Evolutionary conservation across 768 basidiomycete species (phyloP).

Genomic region (Termitomyces sp.): DNA sequence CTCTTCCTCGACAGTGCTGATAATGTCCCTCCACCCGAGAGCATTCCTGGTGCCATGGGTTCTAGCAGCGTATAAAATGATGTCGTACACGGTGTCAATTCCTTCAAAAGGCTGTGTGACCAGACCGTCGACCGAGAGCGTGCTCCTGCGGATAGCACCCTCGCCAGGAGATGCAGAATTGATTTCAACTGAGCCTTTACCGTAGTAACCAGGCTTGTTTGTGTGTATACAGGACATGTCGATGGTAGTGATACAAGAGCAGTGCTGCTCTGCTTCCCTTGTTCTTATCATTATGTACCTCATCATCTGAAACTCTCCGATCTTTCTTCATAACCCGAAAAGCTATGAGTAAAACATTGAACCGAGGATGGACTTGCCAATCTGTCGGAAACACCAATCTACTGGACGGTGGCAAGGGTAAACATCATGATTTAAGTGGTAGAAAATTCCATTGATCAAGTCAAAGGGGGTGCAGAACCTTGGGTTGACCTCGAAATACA

Average conservation of each 20-base stretch:
- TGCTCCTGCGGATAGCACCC: slow-evolving; percentile 53
- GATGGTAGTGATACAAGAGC: slow-evolving; percentile 6
- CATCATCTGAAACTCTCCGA: not conserved
- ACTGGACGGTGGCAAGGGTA: too few relatives aligned
- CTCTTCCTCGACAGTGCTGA: too few relatives aligned
- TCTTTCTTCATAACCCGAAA: too few relatives aligned
- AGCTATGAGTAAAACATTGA: too few relatives aligned
- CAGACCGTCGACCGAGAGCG: slow-evolving; percentile 51
- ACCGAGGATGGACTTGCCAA: too few relatives aligned
- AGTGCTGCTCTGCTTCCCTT: not conserved
- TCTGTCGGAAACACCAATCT: too few relatives aligned
- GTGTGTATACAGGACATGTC: slow-evolving; percentile 31
- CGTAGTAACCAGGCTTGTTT: slow-evolving; percentile 44
- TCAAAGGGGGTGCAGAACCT: too few relatives aligned
- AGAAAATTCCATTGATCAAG: too few relatives aligned
- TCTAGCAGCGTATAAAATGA: slow-evolving; percentile 73
- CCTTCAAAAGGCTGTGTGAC: slow-evolving; percentile 68
- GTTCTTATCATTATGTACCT: not conserved
- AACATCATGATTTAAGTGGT: too few relatives aligned
- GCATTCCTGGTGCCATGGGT: too few relatives aligned
- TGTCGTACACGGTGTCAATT: slow-evolving; percentile 77
- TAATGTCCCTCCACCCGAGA: too few relatives aligned
- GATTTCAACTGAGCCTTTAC: slow-evolving; percentile 64
- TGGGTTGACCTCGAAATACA: too few relatives aligned
- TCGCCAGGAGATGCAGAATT: slow-evolving; percentile 41